phyloP scores from a whole-genome alignment of 805 yeast species.

The Candida broadrunensis region DNA sequence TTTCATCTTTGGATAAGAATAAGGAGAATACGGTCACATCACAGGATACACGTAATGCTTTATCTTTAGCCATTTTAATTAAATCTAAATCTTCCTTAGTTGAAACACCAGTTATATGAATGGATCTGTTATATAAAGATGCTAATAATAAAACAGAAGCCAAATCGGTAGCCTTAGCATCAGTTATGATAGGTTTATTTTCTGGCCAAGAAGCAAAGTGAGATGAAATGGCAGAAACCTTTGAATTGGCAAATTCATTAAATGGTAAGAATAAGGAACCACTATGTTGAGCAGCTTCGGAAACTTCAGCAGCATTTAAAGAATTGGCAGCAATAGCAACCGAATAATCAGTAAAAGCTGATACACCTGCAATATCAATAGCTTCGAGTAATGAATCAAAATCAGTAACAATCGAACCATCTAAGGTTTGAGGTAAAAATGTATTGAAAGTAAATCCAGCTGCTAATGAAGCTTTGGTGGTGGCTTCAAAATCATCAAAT shows the following conservation, averaged over 20 bases:
- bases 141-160: slow-evolving; percentile 92
- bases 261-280: slow-evolving; percentile 83
- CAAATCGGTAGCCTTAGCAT: slow-evolving; percentile 85
- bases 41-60: slow-evolving; percentile 80
- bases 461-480: slow-evolving; percentile 68
- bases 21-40: slow-evolving; percentile 82
- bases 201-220: slow-evolving; percentile 85
- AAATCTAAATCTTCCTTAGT: slow-evolving; percentile 78
- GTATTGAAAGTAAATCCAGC: slow-evolving; percentile 89
- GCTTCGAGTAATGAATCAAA: slow-evolving; percentile 65
- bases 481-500: slow-evolving; percentile 62
- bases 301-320: slow-evolving; percentile 58
- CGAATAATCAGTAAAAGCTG: slow-evolving; percentile 78
- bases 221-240: slow-evolving; percentile 74
- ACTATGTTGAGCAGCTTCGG: slow-evolving; percentile 61
- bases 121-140: slow-evolving; percentile 76
- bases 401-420: slow-evolving; percentile 65
- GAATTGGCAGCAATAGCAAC: slow-evolving; percentile 82
- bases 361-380: slow-evolving; percentile 49
- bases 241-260: slow-evolving; percentile 63
- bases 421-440: slow-evolving; percentile 67
- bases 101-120: slow-evolving; percentile 86
- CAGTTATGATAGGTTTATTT: slow-evolving; percentile 81
- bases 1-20: slow-evolving; percentile 70
- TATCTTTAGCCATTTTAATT: slow-evolving; percentile 80